phyloP scores from a whole-genome alignment of 176 grass and related monocot genomes.

The Eragrostis nindensis region DNA sequence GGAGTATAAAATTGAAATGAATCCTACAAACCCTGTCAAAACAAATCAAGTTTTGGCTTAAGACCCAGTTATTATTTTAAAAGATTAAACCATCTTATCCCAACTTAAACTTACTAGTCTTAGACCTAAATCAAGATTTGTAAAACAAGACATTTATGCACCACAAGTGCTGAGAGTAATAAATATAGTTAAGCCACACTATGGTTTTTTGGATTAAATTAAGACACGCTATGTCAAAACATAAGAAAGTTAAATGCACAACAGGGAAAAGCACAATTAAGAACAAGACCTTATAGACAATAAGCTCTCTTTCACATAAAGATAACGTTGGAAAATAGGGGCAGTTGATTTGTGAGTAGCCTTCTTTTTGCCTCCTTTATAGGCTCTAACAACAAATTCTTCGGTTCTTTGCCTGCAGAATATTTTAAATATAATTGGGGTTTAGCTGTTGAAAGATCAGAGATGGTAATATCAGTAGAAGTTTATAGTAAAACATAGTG shows the following conservation, averaged over 20 bases:
- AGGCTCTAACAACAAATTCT: slow-evolving; percentile 97
- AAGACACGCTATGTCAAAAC: neutral
- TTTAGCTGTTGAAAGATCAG: slow-evolving; percentile 31
- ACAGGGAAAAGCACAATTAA: slow-evolving; percentile 17
- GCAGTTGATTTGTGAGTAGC: slow-evolving; percentile 83
- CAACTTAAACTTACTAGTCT: slow-evolving; percentile 19
- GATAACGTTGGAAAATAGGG: slow-evolving; percentile 73
- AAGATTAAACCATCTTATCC: slow-evolving; percentile 1
- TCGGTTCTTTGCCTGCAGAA: slow-evolving; percentile 87
- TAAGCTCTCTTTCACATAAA: slow-evolving; percentile 79
- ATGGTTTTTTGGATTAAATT: too few species aligned
- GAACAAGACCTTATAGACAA: slow-evolving; percentile 58
- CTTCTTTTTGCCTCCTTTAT: slow-evolving; percentile 88
- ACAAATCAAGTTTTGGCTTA: slow-evolving; percentile 21
- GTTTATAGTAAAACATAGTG: slow-evolving; percentile 5
- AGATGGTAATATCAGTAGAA: slow-evolving; percentile 14
- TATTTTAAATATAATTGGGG: slow-evolving; percentile 39
- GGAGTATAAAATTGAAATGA: neutral
- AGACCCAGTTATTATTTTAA: neutral
- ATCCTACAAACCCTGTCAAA: slow-evolving; percentile 17
- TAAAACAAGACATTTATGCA: neutral
- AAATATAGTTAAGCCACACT: slow-evolving; percentile 11
- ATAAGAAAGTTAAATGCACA: slow-evolving; percentile 9
- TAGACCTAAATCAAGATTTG: slow-evolving; percentile 15
- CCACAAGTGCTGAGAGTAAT: slow-evolving; percentile 20